Conservation (phyloP, 2,329 filamentous ascomycete genomes). For the Cladophialophora bantiana region DNA sequence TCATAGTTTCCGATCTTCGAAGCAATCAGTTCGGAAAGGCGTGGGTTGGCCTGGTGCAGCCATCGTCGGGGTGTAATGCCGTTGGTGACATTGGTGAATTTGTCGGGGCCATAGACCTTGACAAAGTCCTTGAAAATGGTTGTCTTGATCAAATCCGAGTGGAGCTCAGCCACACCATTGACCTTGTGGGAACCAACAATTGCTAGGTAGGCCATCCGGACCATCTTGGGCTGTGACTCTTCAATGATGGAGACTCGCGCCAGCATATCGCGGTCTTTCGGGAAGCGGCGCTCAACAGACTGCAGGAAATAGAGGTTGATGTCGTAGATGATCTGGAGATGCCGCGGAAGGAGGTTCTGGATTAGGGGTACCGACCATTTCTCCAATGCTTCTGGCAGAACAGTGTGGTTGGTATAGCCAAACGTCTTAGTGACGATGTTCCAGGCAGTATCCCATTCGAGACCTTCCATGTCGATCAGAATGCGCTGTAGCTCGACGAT, state of each 20-base stretch:
- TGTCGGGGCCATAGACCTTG: slow-evolving; percentile 90
- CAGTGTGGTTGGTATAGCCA: slow-evolving; percentile 98
- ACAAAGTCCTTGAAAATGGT: slow-evolving; percentile 99
- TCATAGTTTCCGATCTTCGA: slow-evolving; percentile 82
- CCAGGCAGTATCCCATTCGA: slow-evolving; percentile 95
- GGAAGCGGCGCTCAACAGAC: slow-evolving; percentile 86
- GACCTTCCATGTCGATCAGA: slow-evolving; percentile 83
- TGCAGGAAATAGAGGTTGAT: slow-evolving; percentile 97
- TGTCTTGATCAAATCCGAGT: slow-evolving; percentile 96
- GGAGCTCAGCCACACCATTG: slow-evolving; percentile 95
- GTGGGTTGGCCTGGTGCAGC: slow-evolving; percentile 96
- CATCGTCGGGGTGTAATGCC: slow-evolving; percentile 95
- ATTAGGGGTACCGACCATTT: slow-evolving; percentile 96
- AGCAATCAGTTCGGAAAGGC: slow-evolving; percentile 88
- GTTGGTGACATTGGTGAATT: slow-evolving; percentile 98
- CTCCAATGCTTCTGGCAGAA: slow-evolving; percentile 93
- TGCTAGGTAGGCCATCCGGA: slow-evolving; percentile 94
- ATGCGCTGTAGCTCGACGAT: slow-evolving; percentile 97
- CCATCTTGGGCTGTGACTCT: slow-evolving; percentile 95
- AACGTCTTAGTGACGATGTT: slow-evolving; percentile 78
- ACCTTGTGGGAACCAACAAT: slow-evolving; percentile 99
- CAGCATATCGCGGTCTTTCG: slow-evolving; percentile 85
- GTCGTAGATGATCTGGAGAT: slow-evolving; percentile 97
- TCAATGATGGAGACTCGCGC: slow-evolving; percentile 94
- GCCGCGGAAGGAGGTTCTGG: slow-evolving; percentile 90